A percentile compares a stretch with the other conserved stretches of the same genome.
Evolutionary conservation across 768 basidiomycete species (phyloP).

Genomic region (Mycena maculata): DNA sequence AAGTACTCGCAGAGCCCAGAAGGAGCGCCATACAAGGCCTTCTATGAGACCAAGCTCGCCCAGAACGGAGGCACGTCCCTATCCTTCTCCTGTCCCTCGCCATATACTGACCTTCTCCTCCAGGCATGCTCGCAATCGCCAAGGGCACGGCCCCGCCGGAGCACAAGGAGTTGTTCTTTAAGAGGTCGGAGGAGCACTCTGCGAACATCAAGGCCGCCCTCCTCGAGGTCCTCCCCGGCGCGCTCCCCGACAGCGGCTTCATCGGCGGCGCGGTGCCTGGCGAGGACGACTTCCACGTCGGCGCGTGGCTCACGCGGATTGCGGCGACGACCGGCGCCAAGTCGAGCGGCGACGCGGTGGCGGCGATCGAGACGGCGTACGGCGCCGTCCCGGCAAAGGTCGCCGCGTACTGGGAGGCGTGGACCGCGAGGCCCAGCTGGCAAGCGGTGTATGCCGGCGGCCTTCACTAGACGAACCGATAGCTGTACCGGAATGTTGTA

Average conservation of each 20-base stretch:
- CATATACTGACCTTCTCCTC: no score
- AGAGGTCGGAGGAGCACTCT: constrained; percentile 52
- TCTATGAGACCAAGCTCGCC: constrained; percentile 57
- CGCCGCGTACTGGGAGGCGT: constrained; percentile 55
- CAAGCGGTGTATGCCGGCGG: constrained; percentile 55
- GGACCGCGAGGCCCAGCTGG: constrained; percentile 60
- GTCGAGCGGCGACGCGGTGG: constrained; percentile 50
- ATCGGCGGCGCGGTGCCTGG: constrained; percentile 59
- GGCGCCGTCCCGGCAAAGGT: constrained; percentile 13
- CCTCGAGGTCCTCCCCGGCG: constrained; percentile 51
- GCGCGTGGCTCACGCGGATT: constrained; percentile 63
- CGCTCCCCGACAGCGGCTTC: constrained; percentile 58
- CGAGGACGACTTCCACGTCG: constrained; percentile 68
- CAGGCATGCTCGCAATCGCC: constrained; percentile 53
- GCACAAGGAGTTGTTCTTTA: constrained; percentile 53
- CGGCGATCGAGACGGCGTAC: constrained; percentile 53
- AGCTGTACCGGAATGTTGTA: not conserved
- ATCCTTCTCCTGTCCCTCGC: no score
- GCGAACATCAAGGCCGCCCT: constrained; percentile 50
- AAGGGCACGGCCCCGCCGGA: constrained; percentile 50
- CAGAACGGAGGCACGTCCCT: constrained; percentile 45
- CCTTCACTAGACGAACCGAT: constrained; percentile 54
- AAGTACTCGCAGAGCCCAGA: constrained; percentile 48
- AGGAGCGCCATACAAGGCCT: constrained; percentile 50
- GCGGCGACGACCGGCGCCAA: constrained; percentile 51